Base-by-base conservation (phyloP, 78 protist species). In the Dictyostelium purpureum region DNA sequence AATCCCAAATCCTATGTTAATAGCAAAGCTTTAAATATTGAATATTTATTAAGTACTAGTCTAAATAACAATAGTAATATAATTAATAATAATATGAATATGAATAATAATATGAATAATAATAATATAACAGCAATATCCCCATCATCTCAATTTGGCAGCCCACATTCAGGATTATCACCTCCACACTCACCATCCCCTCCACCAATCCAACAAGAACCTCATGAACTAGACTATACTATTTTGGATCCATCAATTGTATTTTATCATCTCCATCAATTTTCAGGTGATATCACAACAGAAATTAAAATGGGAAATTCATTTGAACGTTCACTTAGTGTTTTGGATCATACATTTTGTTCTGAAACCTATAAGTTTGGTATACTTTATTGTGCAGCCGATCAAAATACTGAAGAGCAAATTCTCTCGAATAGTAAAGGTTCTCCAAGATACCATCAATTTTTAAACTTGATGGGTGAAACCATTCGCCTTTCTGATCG, bases 151-250 rank as follows among this genome's bases (percentile, higher is more conserved):
- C 31, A 21, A 61, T 40, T 38, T 78, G 75, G 57, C 6, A 28
- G 51, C 12, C 71, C 85, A n/a, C 42, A 31, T 26, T 16, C 49
- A 12, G 82, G 73, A 2, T 54, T 73, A 21, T 82, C 90, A 26
- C 92, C 92, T 12, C 80, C 92, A 10, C 71, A 85, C 16, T 85
- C 92, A 31, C 92, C 92, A 19, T 71, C 92, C 11, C 92, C 92
- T 31, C 65, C 18, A 45, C 79, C 37, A 21, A 57, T 14, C 12
- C 9, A 7, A 7, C 6, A 63, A 28, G 28, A 51, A 28, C 67
- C 24, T 6, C 4, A 6, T 3, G 67, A 75, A 51, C 16, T 45
- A 28, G 92, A 85, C 38, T 52, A 71, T 26, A 49, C 82, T 5
- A 76, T 85, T 40, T 42, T 85, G 31, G 92, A 85, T 47, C 92